Evolutionary conservation across 768 basidiomycete species (phyloP), one percentile per base, ranked within the genome.

Genomic region (Pulveroboletus sp.): DNA sequence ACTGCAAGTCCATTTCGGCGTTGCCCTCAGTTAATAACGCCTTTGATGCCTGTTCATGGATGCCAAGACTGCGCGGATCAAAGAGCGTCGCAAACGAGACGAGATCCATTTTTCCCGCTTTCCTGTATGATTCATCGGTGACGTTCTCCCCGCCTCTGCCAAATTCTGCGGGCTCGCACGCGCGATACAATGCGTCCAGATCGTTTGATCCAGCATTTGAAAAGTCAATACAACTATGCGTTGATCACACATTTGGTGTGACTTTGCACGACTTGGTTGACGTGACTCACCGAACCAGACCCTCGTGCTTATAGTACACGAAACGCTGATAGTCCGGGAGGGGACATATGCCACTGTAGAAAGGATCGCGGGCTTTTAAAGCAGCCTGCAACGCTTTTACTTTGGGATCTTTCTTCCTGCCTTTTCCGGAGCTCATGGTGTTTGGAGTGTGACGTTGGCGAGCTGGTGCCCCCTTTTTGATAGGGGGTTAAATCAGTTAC

Each of bases 31-130:
- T 50, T 48, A 44, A 69, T 48, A 12, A 48, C 38, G 23, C 66
- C 62, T 19, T 71, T 11, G 8, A 75, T 40, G 14, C 66, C 67
- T 2, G 57, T 43, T 47, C 41, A 7, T 52, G 53, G 5, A 49
- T 45, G 14, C 49, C 14, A 4, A 75, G 43, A 13, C 57, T 21
- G 63, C 50, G 41, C 8, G 64, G 50, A 38, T 68, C 62, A 44
- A 76, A 62, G 3, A 57, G 64, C 2, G 62, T 59, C 0, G 69
- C 42, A 52, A 80, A 79, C 12, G 62, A 38, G 2, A 46, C 31
- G 0, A 45, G 19, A 29, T 76, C 73, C 55, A 79, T 52, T 61
- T 78, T 77, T 1, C 74, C 70, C 0, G 76, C 75, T 50, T 74
- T 75, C 21, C 75, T 66, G 50, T 75, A 77, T 0, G 69, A 59